phyloP scores from a whole-genome alignment of 352 stramenopile species.

The Phytopythium helicoides region DNA sequence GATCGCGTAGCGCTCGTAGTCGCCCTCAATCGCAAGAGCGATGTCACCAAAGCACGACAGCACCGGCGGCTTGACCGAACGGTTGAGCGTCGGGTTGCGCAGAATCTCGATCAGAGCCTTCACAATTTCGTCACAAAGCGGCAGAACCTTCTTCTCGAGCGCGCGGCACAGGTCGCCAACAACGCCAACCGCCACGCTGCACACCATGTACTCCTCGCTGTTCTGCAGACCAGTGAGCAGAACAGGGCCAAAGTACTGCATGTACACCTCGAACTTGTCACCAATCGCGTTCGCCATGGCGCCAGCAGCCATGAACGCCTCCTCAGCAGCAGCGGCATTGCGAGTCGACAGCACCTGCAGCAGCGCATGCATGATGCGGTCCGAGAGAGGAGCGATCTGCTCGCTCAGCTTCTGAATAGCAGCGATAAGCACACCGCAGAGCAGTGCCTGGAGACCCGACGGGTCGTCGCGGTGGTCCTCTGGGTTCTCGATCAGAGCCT shows the following conservation, averaged over 20 bases:
- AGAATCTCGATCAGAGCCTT: constrained; percentile 93
- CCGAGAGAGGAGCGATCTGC: constrained; percentile 84
- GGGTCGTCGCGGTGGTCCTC: constrained; percentile 77
- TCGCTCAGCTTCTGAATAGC: constrained; percentile 91
- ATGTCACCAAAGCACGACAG: constrained; percentile 97
- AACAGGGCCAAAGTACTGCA: constrained; percentile 91
- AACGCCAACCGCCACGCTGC: constrained; percentile 93
- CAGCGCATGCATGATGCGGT: constrained; percentile 95
- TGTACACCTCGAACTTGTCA: constrained; percentile 95
- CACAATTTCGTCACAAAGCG: constrained; percentile 95
- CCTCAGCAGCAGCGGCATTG: constrained; percentile 93
- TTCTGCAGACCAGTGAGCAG: constrained; percentile 92
- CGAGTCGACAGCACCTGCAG: constrained; percentile 94
- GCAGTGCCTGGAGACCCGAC: constrained; percentile 73
- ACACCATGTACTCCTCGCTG: constrained; percentile 96
- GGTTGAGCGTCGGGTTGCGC: constrained; percentile 92
- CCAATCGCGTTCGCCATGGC: constrained; percentile 93
- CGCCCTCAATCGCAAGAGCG: constrained; percentile 92
- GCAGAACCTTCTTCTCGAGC: constrained; percentile 89
- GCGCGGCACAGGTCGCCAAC: constrained; percentile 95
- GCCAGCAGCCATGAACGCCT: constrained; percentile 95
- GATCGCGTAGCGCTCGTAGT: constrained; percentile 88
- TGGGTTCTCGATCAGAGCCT: constrained; percentile 59
- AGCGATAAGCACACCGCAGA: constrained; percentile 92
- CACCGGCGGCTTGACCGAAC: constrained; percentile 95